A percentile compares a stretch with the other conserved stretches of the same genome.
phyloP scores from a whole-genome alignment of 768 basidiomycete species.

The Crepidotus variabilis region DNA sequence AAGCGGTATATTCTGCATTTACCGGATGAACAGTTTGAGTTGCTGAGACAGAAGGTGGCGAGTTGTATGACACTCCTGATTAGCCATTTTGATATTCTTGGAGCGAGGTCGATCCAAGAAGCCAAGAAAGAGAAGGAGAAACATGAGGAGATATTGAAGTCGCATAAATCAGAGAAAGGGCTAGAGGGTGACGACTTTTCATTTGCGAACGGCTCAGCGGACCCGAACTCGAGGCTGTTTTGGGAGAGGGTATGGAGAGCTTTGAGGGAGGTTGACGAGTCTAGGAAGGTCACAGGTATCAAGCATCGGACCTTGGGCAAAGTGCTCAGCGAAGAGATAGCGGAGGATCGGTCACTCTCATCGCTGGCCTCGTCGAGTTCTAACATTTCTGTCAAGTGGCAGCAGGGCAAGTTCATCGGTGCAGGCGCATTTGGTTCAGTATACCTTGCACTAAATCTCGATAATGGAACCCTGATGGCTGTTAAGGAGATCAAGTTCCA shows the following conservation, averaged over 20 bases:
- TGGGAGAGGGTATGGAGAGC: conserved; percentile 70
- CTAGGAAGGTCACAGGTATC: conserved; percentile 53
- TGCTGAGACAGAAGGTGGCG: conserved; percentile 88
- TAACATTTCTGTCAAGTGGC: conserved; percentile 96
- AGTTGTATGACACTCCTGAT: conserved; percentile 97
- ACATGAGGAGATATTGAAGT: conserved; percentile 55
- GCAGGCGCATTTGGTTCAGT: conserved; percentile 99
- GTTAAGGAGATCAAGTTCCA: conserved; percentile 99
- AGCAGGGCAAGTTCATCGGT: conserved; percentile 97
- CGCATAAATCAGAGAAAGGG: conserved; percentile 46
- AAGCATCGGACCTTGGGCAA: conserved; percentile 83
- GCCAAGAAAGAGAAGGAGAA: conserved; percentile 88
- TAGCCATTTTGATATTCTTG: conserved; percentile 96
- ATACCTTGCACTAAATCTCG: conserved; percentile 96
- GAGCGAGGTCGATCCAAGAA: conserved; percentile 84
- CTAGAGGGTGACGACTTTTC: conserved; percentile 47
- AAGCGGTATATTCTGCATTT: conserved; percentile 87
- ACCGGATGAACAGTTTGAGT: conserved; percentile 83
- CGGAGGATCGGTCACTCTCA: conserved; percentile 89
- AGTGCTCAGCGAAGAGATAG: conserved; percentile 89
- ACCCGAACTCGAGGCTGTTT: conserved; percentile 64
- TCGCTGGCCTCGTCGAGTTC: conserved; percentile 95
- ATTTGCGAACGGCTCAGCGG: conserved; percentile 30
- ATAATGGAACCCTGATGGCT: conserved; percentile 95
- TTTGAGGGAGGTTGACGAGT: conserved; percentile 61